phyloP scores from a whole-genome alignment of 441 rosid genomes.

The Capsella rubella region DNA sequence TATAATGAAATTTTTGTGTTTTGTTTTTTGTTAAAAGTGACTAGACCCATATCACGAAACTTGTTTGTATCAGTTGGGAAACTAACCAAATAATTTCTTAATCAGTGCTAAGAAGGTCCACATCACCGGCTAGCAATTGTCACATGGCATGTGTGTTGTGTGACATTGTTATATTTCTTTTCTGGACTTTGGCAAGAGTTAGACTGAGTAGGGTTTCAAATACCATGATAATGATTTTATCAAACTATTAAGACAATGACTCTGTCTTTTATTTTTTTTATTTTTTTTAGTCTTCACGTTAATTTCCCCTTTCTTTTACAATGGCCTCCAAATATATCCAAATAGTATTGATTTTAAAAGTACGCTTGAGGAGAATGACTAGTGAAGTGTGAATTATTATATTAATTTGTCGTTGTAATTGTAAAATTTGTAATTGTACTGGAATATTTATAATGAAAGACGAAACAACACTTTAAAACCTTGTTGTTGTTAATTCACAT shows the following conservation, averaged over 20 bases:
- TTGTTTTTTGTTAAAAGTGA: neutral
- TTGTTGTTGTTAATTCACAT: no score
- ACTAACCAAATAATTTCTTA: conserved; percentile 32
- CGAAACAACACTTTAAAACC: no score
- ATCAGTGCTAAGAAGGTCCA: conserved; percentile 36
- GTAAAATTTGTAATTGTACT: no score
- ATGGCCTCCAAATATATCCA: neutral
- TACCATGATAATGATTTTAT: conserved; percentile 30
- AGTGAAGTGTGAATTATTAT: no score
- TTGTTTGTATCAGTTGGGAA: conserved; percentile 34
- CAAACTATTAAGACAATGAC: conserved; percentile 7
- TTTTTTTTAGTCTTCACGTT: neutral
- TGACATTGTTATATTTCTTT: conserved; percentile 14
- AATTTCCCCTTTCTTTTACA: neutral
- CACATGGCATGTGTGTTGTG: conserved; percentile 48
- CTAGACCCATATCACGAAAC: conserved; percentile 28
- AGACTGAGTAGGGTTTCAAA: conserved; percentile 39
- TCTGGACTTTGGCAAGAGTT: conserved; percentile 40
- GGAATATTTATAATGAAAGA: no score
- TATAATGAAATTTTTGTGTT: neutral
- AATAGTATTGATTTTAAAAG: no score
- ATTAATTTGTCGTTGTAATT: no score
- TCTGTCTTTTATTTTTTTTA: neutral
- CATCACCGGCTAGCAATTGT: conserved; percentile 38
- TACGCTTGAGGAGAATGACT: no score